phyloP scores from a whole-genome alignment of 805 yeast genomes.

The Saturnispora quitensis region DNA sequence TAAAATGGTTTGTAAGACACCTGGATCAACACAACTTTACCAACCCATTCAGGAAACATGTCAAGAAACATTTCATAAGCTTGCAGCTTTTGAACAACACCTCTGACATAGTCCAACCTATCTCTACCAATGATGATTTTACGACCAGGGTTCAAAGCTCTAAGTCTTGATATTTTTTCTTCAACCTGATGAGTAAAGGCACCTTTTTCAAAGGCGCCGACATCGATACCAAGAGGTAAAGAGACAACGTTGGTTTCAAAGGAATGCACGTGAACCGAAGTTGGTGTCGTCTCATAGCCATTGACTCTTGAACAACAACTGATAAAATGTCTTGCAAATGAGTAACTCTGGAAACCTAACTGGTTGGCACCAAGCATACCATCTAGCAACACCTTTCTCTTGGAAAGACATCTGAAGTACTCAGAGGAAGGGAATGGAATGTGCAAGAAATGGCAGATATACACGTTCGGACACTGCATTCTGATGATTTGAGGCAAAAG shows the following conservation, averaged over 20 bases:
- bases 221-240: constrained; percentile 86
- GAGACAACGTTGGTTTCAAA: constrained; percentile 64
- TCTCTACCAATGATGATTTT: constrained; percentile 92
- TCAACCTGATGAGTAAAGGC: constrained; percentile 44
- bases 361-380: constrained; percentile 88
- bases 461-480: constrained; percentile 63
- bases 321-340: constrained; percentile 84
- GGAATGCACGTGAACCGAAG: constrained; percentile 64
- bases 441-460: constrained; percentile 73
- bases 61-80: constrained; percentile 84
- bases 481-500: constrained; percentile 76
- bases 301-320: constrained; percentile 82
- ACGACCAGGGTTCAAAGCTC: constrained; percentile 50
- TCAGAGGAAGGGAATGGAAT: constrained; percentile 95
- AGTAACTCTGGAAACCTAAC: constrained; percentile 76
- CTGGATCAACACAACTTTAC: constrained; percentile 77
- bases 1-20: constrained; percentile 74
- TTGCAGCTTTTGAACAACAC: constrained; percentile 85
- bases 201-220: constrained; percentile 55
- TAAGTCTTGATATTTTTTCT: constrained; percentile 55
- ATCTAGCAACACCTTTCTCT: constrained; percentile 71
- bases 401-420: constrained; percentile 81
- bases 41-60: constrained; percentile 86
- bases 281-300: constrained; percentile 64
- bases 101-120: constrained; percentile 82